Conservation (phyloP, 1,284 basidiomycete genomes). For the Boletellus deceptivus region DNA sequence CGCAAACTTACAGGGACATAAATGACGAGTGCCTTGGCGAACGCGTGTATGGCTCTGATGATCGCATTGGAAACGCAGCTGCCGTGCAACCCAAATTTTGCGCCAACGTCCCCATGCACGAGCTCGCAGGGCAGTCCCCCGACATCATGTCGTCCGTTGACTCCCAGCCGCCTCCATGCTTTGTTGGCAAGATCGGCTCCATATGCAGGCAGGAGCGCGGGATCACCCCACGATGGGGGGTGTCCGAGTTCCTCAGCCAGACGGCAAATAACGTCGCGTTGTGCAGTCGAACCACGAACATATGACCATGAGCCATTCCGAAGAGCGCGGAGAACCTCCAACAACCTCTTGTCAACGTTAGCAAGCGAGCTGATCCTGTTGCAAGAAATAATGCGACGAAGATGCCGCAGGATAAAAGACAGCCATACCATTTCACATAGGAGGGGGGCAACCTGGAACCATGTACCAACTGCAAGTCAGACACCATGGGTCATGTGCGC, state of each 20-base stretch:
- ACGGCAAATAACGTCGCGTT: constrained; percentile 40
- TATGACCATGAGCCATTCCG: constrained; percentile 62
- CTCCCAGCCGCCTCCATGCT: constrained; percentile 54
- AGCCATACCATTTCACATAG: constrained; percentile 62
- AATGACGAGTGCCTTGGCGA: constrained; percentile 58
- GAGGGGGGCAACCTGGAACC: constrained; percentile 58
- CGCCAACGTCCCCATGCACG: constrained; percentile 56
- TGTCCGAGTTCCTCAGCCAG: constrained; percentile 57
- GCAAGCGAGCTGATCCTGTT: constrained; percentile 65
- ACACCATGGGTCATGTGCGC: not conserved
- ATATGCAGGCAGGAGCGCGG: constrained; percentile 52
- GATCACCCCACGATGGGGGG: constrained; percentile 62
- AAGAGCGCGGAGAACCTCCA: constrained; percentile 51
- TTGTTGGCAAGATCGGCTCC: constrained; percentile 51
- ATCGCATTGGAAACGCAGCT: constrained; percentile 60
- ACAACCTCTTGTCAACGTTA: constrained; percentile 58
- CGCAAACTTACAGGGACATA: constrained; percentile 60
- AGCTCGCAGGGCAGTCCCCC: constrained; percentile 75
- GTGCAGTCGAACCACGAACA: constrained; percentile 36
- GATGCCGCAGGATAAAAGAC: not conserved
- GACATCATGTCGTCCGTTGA: constrained; percentile 47
- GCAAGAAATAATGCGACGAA: not conserved
- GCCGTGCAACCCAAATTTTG: constrained; percentile 43
- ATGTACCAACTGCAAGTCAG: constrained; percentile 7
- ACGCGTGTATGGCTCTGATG: constrained; percentile 53